Evolutionary conservation across 768 basidiomycete genomes (phyloP), one percentile per base, ranked within the genome.

Genomic region (Amanita fuliginea): DNA sequence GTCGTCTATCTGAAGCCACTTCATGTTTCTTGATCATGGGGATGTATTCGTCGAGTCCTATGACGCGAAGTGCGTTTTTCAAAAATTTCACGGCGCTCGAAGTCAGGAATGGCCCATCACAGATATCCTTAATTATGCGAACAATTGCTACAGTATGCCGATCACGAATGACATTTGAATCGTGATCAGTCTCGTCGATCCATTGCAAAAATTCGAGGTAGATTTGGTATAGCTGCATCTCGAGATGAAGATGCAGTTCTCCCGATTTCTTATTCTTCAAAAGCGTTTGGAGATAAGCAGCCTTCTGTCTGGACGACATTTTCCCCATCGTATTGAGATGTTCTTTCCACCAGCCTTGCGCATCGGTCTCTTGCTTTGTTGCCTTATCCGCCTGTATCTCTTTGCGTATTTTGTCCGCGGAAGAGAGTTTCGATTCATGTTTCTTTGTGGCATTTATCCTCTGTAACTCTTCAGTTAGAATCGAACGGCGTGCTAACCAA

Each of bases 191-290:
- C 44, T 78, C 69, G 32, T 67, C 67, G 33, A 77, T 69, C 84
- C 83, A 86, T 28, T 56, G 54, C 33, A 58, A 57, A 30, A 83
- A 61, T 46, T 73, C 64, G 4, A 81, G 66, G 52, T 85, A 68
- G 35, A 85, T 56, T 1, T 63, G 65, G 55, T 72, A 84, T 2
- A 83, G 57, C 1, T 65, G 65, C 52, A 78, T 64, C 57, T 85
- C 80, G 6, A 71, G 61, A 0, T 63, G 63, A n/a, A 81, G 64
- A 53, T 66, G 62, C 0, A 67, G 67, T 26, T 74, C 71, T 14
- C 60, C 61, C 41, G 65, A 62, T 43, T 67, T 70, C 46, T 65
- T 67, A 62, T 73, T 81, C 35, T 75, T 72, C 51, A 63, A 61
- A 40, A 81, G 54, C 16, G 59, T 59, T 3, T 67, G 62, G 30